Evolutionary conservation across 2,329 filamentous ascomycete species (phyloP), one percentile per base, ranked within the genome.

Genomic region (Trichoderma koningiopsis): DNA sequence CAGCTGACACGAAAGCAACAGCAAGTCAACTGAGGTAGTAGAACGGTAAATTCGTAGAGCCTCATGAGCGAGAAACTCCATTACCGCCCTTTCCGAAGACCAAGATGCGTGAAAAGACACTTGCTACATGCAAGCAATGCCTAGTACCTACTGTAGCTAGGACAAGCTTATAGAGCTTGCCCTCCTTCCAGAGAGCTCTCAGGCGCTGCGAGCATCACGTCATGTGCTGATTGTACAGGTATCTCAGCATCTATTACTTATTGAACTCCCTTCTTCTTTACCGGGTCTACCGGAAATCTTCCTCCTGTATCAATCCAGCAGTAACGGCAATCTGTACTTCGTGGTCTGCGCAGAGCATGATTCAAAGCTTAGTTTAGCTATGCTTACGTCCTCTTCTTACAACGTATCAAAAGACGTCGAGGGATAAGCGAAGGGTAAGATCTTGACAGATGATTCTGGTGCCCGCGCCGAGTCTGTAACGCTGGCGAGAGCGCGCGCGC

Each of bases 391-490:
- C 29, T 35, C 55, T 24, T 59, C 55, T 59, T 57, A 27, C 55
- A 55, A 43, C 55, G 55, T 56, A 64, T 55, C n/a, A 56, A 27
- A 64, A 11, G 19, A 24, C 37, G 49, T 40, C 49, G 24, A 43
- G 49, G 61, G 37, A 67, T 67, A 59, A 67, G 64, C 64, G 35
- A 67, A 67, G 55, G 29, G 59, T 43, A 24, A 67, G 64, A 67
- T 67, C 64, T 67, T 67, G 64, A 67, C 64, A 67, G 64, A 66
- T 35, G 52, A 33, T 66, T 49, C 37, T 66, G 55, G 63, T 57
- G 29, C 22, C 55, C 65, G 49, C 56, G 56, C 29, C 60, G 65
- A 55, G 49, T 57, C 53, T 65, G 53, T 22, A 35, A 59, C 24
- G 60, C 60, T 57, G 68, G 47, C 37, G 56, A 65, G 56, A 58